Percentiles rank a stretch among this genome's conserved stretches.
phyloP scores from a whole-genome alignment of 2,329 filamentous ascomycete species.

The Aspergillus thermomutatus region DNA sequence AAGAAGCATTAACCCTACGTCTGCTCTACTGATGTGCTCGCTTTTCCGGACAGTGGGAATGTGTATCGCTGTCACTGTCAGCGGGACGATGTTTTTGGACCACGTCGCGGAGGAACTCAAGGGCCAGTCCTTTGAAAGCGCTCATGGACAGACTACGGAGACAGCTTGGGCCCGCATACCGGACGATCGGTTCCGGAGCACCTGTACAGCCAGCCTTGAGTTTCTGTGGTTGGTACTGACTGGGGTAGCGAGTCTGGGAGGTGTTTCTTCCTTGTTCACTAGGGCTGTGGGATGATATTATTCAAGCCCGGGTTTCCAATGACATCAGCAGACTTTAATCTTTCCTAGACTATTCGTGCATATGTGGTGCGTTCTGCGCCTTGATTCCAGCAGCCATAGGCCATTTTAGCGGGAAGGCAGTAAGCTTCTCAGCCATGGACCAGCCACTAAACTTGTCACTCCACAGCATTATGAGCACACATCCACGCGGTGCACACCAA shows the following conservation, averaged over 20 bases:
- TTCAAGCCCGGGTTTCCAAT: too few species aligned
- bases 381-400: not conserved
- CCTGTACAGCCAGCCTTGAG: slow-evolving; percentile 20
- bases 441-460: too few species aligned
- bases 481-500: too few species aligned
- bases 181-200: slow-evolving; percentile 10
- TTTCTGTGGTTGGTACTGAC: slow-evolving; percentile 26
- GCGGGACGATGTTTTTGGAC: slow-evolving; percentile 42
- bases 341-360: too few species aligned
- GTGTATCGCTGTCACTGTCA: slow-evolving; percentile 43
- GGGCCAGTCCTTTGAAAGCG: slow-evolving; percentile 4
- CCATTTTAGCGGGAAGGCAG: not conserved
- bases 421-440: not conserved
- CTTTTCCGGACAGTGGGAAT: slow-evolving; percentile 43
- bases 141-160: slow-evolving; percentile 13
- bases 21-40: slow-evolving; percentile 37
- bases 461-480: too few species aligned
- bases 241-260: slow-evolving; percentile 25
- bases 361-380: too few species aligned
- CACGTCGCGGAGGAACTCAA: slow-evolving; percentile 31
- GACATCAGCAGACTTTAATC: too few species aligned
- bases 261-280: slow-evolving; percentile 1
- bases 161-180: slow-evolving; percentile 15
- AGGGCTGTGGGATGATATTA: slow-evolving; percentile 1
- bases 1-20: slow-evolving; percentile 1